phyloP scores from a whole-genome alignment of 257 asterid genomes.

The Nicotiana tomentosiformis region DNA sequence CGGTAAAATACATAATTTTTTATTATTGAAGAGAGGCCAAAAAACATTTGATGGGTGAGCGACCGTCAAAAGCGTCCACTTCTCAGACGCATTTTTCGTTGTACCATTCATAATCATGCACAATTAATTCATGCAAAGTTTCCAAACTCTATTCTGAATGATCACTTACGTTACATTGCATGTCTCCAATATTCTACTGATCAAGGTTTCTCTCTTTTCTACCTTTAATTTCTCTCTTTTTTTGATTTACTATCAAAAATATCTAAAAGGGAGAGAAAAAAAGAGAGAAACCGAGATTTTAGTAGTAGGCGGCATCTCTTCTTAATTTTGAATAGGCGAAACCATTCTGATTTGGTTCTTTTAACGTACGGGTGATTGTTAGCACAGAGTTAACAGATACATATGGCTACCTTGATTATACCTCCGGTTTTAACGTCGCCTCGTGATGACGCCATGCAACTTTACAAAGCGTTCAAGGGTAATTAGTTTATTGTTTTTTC shows the following conservation, averaged over 20 bases:
- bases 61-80: neutral
- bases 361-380: too few species aligned
- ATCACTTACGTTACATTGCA: neutral
- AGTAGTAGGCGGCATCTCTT: too few species aligned
- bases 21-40: neutral
- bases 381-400: neutral
- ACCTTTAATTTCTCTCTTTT: neutral
- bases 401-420: constrained; percentile 57
- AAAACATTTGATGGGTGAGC: neutral
- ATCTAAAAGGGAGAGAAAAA: neutral
- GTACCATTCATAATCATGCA: neutral
- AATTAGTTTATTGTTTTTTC: neutral
- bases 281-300: neutral
- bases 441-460: constrained; percentile 79
- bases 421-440: constrained; percentile 74
- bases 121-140: neutral
- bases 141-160: neutral
- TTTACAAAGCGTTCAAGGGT: constrained; percentile 91
- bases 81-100: neutral
- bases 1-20: too few species aligned
- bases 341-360: too few species aligned
- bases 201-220: neutral
- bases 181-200: neutral
- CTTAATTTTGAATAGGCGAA: too few species aligned
- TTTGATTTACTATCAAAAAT: too few species aligned